Evolutionary conservation across 192 early-diverging fungal genomes (phyloP).

Genomic region (Coemansia reversa): DNA sequence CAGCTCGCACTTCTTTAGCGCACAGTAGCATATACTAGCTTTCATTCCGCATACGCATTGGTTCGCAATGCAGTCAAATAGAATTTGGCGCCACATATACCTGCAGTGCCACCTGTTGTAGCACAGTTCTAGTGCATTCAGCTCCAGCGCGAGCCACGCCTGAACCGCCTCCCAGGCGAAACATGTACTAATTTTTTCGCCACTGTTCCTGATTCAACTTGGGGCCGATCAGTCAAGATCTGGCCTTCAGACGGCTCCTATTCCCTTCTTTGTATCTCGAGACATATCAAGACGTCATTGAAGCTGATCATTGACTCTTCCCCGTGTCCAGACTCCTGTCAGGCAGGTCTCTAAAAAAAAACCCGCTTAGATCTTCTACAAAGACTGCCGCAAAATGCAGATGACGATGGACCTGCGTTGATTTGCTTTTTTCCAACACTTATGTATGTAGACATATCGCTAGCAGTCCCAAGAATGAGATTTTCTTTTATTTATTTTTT

Average conservation of each 20-base stretch:
- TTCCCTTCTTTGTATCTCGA: background rate
- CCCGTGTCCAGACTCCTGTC: background rate
- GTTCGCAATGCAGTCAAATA: conserved; percentile 9
- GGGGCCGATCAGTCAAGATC: too few relatives aligned
- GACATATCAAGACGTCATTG: too few relatives aligned
- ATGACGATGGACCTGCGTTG: conserved; percentile 5
- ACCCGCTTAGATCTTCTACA: conserved; percentile 7
- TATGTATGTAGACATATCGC: background rate
- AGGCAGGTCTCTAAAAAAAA: conserved; percentile 10
- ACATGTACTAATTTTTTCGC: background rate
- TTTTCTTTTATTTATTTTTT: background rate
- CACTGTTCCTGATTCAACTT: background rate
- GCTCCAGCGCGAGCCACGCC: conserved; percentile 1
- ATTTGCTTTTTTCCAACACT: background rate
- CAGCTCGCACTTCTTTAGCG: conserved; percentile 5
- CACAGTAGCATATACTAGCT: conserved; percentile 9
- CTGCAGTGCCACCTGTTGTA: conserved; percentile 13
- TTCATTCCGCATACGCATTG: background rate
- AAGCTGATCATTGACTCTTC: background rate
- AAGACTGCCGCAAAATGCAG: conserved; percentile 7
- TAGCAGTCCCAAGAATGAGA: background rate
- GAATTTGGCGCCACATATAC: conserved; percentile 10
- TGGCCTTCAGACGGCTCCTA: background rate
- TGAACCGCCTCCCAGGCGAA: background rate
- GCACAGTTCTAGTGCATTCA: conserved; percentile 4